Evolutionary conservation across 176 grass and related monocot genomes (phyloP), one percentile per base, ranked within the genome.

Genomic region (Musa beccarii): DNA sequence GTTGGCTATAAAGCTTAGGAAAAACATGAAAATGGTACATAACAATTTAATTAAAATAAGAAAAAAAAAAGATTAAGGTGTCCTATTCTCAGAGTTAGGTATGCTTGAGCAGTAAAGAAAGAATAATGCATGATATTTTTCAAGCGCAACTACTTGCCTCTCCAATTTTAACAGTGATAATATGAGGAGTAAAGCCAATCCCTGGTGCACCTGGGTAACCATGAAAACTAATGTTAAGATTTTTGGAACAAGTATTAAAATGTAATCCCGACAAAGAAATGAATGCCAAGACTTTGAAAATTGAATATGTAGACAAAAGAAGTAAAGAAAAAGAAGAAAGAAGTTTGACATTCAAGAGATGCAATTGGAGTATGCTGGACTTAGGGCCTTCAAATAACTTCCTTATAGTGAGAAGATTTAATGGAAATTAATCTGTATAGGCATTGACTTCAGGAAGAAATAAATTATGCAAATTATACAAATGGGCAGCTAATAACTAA

Each of bases 101-200:
- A 59, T 59, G 55, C 55, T 59, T 15, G 15, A 15, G 2, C 15
- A 59, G 17, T 19, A 59, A 59, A 59, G 17, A 59, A 59, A 13
- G 17, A 61, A 61, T 19, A 8, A 10, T 1, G 57, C 8, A n/a
- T 61, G n/a, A 2, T 20, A 61, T 9, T 61, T 61, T 21, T 2
- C 19, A 68, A 52, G 34, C 54, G 34, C 17, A 21, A 69, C 26
- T n/a, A 85, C 72, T 50, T 92, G 87, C 96, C 96, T 99, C 96
- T 62, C 96, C 96, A 65, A 91, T 84, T 83, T 92, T 93, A 63
- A 99, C 96, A 72, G 71, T 78, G 69, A 95, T 86, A 56, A 99
- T 85, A 84, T 99, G 96, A 20, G 96, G 96, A 8, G 96, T 99
- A 76, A 99, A 99, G 64, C 91, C 85, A 81, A 87, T 91, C 69